A percentile compares a stretch with the other conserved stretches of the same genome.
Conservation (phyloP, 352 stramenopile species). For the Phytophthora podocarpi region DNA sequence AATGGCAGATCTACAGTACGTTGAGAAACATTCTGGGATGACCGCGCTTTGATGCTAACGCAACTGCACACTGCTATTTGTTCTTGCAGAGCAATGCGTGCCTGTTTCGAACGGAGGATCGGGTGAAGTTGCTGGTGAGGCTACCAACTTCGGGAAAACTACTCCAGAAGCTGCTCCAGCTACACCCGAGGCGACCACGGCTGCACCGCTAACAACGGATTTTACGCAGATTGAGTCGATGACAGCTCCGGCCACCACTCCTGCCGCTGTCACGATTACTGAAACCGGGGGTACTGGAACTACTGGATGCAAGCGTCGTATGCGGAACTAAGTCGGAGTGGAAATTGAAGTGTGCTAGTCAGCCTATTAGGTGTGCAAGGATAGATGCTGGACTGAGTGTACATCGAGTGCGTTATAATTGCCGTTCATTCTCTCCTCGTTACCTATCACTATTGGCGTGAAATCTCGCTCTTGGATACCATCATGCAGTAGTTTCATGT, state of each 20-base stretch:
- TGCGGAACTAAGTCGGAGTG: constrained; percentile 13
- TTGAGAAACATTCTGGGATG: neutral
- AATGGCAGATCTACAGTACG: constrained; percentile 54
- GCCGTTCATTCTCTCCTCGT: too few species aligned
- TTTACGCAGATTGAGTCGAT: constrained; percentile 12
- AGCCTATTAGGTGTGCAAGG: neutral
- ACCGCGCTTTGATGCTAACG: neutral
- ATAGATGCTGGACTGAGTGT: neutral
- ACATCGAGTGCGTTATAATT: neutral
- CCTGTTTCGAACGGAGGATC: constrained; percentile 30
- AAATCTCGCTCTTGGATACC: too few species aligned
- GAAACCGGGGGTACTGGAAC: neutral
- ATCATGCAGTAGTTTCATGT: too few species aligned
- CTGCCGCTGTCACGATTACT: neutral
- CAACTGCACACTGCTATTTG: neutral
- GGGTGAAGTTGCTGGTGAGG: constrained; percentile 10
- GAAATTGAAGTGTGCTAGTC: too few species aligned
- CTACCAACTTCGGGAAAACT: constrained; percentile 1
- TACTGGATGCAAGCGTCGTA: constrained; percentile 20
- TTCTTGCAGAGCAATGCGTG: constrained; percentile 32
- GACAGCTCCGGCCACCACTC: neutral
- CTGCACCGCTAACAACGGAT: constrained; percentile 5
- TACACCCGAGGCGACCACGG: constrained; percentile 3
- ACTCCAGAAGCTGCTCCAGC: constrained; percentile 3
- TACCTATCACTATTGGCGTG: too few species aligned